phyloP scores from a whole-genome alignment of 192 early-diverging fungal genomes.

The Pilobolus umbonatus region DNA sequence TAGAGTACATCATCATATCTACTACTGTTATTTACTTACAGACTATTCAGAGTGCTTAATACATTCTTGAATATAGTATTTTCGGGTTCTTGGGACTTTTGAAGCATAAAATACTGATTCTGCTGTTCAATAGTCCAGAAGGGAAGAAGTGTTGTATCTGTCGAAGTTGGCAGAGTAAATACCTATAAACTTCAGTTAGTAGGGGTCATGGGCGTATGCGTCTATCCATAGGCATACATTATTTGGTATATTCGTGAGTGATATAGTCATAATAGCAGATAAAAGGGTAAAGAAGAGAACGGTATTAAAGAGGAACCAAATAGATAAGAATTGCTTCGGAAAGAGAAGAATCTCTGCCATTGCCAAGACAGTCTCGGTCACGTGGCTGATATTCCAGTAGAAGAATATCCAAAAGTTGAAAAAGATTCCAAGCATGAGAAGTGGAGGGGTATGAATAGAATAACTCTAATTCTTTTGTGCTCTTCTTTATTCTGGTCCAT shows the following conservation, averaged over 20 bases:
- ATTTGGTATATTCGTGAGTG: neutral
- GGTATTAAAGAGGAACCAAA: neutral
- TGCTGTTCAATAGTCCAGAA: slow-evolving; percentile 61
- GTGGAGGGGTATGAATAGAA: too few relatives aligned
- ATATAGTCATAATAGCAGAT: neutral
- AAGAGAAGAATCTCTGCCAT: too few relatives aligned
- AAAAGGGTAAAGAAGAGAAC: neutral
- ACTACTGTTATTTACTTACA: slow-evolving; percentile 40
- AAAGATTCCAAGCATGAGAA: too few relatives aligned
- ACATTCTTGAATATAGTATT: slow-evolving; percentile 60
- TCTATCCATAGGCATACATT: too few relatives aligned
- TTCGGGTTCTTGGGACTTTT: slow-evolving; percentile 55
- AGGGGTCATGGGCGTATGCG: too few relatives aligned
- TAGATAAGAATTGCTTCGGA: neutral
- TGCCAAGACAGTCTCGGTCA: neutral
- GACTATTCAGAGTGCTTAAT: slow-evolving; percentile 85
- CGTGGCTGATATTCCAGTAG: neutral
- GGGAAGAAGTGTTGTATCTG: slow-evolving; percentile 47
- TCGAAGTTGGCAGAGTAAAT: slow-evolving; percentile 45
- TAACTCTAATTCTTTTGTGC: too few relatives aligned
- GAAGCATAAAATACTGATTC: slow-evolving; percentile 62
- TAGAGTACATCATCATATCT: neutral
- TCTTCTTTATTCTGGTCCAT: too few relatives aligned
- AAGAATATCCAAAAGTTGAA: too few relatives aligned
- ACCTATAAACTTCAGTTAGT: neutral